Evolutionary conservation across 2,329 filamentous ascomycete species (phyloP), one percentile per base, ranked within the genome.

Genomic region (Macroventuria anomochaeta): DNA sequence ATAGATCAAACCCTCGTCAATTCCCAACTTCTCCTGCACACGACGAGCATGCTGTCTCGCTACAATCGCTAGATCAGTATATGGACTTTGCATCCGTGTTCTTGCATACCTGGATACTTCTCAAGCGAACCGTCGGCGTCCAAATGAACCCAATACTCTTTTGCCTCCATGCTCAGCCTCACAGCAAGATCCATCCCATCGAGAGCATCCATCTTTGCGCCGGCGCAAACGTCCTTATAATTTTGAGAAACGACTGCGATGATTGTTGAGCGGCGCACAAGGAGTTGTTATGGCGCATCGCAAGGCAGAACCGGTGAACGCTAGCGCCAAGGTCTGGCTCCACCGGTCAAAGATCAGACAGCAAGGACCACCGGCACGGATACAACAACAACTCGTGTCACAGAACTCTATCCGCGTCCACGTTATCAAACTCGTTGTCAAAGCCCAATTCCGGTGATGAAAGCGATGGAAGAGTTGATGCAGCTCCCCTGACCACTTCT

Each of bases 1-100:
- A 62, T 84, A 86, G 42, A 87, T 81, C 46, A 87, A 69, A 21
- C 84, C 75, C 33, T 68, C 53, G 1, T 63, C 59, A 7, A 69
- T 63, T 31, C 67, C 71, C 50, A 77, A 52, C 40, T 69, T 69
- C 26, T 70, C 66, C 41, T 71, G 72, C 42, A 76, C 75, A 26
- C 70, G 62, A 31, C 66, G 63, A 43, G 74, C 75, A 65, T 77
- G 75, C 52, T 76, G 74, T 48, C 74, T 77, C 21, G 75, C 75
- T 77, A 42, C 29, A 28, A 46, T 7, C 2, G 3, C 3, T 5
- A 13, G 2, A 36, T 32, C 18, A 32, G 29, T 28, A 4, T 3
- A 10, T 29, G 8, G 2, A 37, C 31, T 6, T 26, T 21, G 5
- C 2, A 21, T 28, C 11, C n/a, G 8, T 37, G 18, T 23, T 21